Evolutionary conservation across 176 grass and related monocot species (phyloP), one percentile per base, ranked within the genome.

Genomic region (Poa annua): DNA sequence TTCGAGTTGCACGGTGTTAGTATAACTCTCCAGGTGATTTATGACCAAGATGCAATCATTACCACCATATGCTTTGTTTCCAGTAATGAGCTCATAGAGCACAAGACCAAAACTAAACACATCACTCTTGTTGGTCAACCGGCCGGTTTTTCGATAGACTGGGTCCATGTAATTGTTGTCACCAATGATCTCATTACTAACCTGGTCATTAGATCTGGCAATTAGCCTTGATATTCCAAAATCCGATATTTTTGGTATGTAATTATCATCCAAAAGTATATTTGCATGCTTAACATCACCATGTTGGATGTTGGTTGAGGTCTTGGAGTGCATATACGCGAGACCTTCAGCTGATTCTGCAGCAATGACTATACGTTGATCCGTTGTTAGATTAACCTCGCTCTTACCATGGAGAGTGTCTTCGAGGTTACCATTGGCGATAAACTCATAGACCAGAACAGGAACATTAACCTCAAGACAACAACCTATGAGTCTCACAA

Each of bases 391-490:
- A 61, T 11, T 35, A 17, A 35, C 29, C 29, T 33, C 35, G 6
- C 16, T 8, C 16, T 35, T 35, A 17, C 16, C 62, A 66, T 66
- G 62, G 14, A 66, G 29, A 6, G 35, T 8, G 29, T 35, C 29
- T 4, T 66, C 62, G 2, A 66, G 29, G 62, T 16, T 66, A 9
- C 62, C 62, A 9, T 66, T 66, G 62, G 62, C 1, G 15, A 66
- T 20, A 34, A 87, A 90, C 14, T 83, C 88, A 24, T 84, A 90
- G 6, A 86, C 71, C 73, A 90, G 47, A 19, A 66, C 6, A 19
- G 63, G 63, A 1, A 19, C 32, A 4, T 66, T 32, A 19, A 36
- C 32, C 32, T 66, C 63, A 1, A 66, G 63, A 19, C 63, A 66
- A 6, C 63, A 66, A 9, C 63, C 63, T 8, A 66, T 1, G 7